Evolutionary conservation across 2,329 filamentous ascomycete species (phyloP).

Genomic region (Orbilia javanica): DNA sequence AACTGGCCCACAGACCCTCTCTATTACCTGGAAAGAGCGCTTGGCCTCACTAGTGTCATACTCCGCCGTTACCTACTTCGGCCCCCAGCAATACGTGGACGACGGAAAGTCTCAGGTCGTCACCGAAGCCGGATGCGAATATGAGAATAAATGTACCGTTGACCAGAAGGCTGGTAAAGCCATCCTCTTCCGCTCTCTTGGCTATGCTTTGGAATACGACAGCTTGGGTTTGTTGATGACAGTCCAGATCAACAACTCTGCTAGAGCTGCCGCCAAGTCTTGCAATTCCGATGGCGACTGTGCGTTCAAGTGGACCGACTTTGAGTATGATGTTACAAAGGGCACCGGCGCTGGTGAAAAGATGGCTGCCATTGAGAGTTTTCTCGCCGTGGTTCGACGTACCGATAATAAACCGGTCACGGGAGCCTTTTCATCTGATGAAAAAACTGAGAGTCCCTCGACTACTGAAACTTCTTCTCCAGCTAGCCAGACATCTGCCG

Average conservation of each 20-base stretch:
- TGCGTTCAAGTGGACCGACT: conserved; percentile 73
- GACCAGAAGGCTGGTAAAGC: conserved; percentile 78
- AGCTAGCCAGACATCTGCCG: conserved; percentile 10
- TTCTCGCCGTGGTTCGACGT: conserved; percentile 62
- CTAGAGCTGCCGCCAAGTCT: conserved; percentile 70
- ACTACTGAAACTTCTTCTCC: not conserved
- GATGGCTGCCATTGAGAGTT: conserved; percentile 74
- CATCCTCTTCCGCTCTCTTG: conserved; percentile 69
- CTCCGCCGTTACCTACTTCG: conserved; percentile 27
- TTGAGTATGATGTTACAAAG: conserved; percentile 69
- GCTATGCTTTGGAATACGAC: conserved; percentile 70
- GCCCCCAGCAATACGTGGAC: conserved; percentile 64
- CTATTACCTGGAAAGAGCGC: conserved; percentile 30
- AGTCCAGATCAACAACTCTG: conserved; percentile 69
- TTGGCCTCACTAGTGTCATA: not conserved
- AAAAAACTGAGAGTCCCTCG: not conserved
- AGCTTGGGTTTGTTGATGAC: conserved; percentile 68
- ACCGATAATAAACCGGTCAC: not conserved
- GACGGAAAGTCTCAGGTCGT: conserved; percentile 68
- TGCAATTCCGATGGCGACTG: conserved; percentile 72
- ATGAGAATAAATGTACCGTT: conserved; percentile 68
- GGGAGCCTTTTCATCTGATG: conserved; percentile 2
- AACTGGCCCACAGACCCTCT: not conserved
- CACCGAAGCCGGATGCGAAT: conserved; percentile 76
- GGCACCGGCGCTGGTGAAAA: conserved; percentile 70